Base-by-base conservation (phyloP, 257 asterid species). In the Salvia hispanica region DNA sequence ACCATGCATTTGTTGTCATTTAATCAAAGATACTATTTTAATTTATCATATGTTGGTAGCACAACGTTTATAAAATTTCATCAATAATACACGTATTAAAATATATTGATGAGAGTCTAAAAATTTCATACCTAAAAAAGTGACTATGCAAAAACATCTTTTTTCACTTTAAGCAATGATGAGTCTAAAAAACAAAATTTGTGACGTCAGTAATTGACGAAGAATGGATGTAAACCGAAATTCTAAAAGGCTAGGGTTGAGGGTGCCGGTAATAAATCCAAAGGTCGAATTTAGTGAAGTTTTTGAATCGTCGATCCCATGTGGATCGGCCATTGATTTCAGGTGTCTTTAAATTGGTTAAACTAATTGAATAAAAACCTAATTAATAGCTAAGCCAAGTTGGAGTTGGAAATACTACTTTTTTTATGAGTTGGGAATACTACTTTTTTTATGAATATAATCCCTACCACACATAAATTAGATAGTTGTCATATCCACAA, bases 1-100 rank as follows among this genome's bases (percentile, higher is more conserved):
- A 33, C 71, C 43, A 62, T 44, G 31, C 46, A 72, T 21, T 55
- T 55, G 33, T 64, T 64, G 61, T 46, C 72, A 56, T 64, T 11
- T 56, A 64, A 46, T 55, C 9, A 62, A 7, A 12, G 2, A 55
- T 56, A n/a, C n/a, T n/a, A 4, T 56, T 31, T 56, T 51, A 5
- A 39, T 39, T 39, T 39, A 40, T 40, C 45, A 16, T 51, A 21
- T 9, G 34, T 52, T 52, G 58, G 58, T 52, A 21, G 14, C n/a
- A 15, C 3, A 51, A 51, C 4, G 9, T 16, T 11, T 33, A 31
- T 13, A 33, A 4, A 33, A 7, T 14, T 10, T 18, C n/a, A 52
- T 21, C 5, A 50, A 50, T 52, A 6, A 53, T 7, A 48, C 28
- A 48, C 55, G 28, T 14, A 5, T 6, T 3, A 21, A 3, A 5